Percentiles rank a stretch among this genome's conserved stretches.
Evolutionary conservation across 768 basidiomycete genomes (phyloP).

Genomic region (Sporobolomyces pararoseus): DNA sequence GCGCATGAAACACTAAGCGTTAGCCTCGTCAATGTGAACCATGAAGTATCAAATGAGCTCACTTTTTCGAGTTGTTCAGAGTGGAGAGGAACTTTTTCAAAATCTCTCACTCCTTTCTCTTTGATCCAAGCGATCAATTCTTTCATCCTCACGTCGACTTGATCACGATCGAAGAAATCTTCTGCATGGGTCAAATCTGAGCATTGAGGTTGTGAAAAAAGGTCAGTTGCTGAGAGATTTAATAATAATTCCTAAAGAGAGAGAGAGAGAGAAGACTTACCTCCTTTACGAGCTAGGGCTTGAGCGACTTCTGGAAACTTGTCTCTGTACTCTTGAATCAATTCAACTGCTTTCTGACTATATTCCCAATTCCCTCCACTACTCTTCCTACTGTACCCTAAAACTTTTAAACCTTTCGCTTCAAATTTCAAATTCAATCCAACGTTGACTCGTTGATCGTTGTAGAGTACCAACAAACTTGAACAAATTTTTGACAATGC

Average conservation of each 20-base stretch:
- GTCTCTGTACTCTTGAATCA: constrained; percentile 73
- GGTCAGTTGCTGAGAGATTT: too few relatives aligned
- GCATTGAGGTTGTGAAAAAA: too few relatives aligned
- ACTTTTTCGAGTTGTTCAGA: constrained; percentile 90
- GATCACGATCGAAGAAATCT: constrained; percentile 58
- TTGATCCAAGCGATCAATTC: constrained; percentile 84
- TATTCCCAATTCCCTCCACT: constrained; percentile 89
- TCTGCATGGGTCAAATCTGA: constrained; percentile 69
- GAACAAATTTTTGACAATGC: constrained; percentile 87
- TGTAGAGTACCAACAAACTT: constrained; percentile 73
- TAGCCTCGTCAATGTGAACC: not conserved
- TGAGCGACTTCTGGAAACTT: constrained; percentile 77
- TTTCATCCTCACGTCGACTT: constrained; percentile 61
- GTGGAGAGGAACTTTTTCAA: constrained; percentile 86
- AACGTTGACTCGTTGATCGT: constrained; percentile 79
- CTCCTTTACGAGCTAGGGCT: constrained; percentile 52
- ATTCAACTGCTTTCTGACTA: constrained; percentile 74
- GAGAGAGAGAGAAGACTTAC: constrained; percentile 9
- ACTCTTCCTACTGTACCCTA: constrained; percentile 83
- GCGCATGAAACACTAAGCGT: not conserved
- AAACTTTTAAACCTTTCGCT: constrained; percentile 83
- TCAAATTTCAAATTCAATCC: constrained; percentile 96
- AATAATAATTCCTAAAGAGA: not conserved
- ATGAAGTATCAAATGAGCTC: constrained; percentile 4
- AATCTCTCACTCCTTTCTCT: constrained; percentile 75